Evolutionary conservation across 108 stramenopile species (phyloP).

Genomic region (Nitzschia palea): DNA sequence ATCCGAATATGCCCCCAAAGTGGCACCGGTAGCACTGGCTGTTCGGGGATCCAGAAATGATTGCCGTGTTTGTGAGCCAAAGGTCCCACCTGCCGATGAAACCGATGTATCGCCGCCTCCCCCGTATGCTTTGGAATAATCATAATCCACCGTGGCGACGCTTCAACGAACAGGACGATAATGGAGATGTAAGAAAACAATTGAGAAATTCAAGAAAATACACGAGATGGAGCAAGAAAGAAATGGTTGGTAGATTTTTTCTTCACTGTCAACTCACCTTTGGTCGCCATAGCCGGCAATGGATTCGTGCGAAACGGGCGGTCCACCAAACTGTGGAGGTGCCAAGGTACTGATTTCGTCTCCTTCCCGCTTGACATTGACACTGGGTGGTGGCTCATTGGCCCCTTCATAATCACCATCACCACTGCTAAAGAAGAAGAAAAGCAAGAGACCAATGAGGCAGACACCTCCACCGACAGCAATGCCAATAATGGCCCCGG

Average conservation of each 20-base stretch:
- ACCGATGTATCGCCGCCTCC: slow-evolving; percentile 62
- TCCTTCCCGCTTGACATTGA: slow-evolving; percentile 11
- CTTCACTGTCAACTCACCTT: too few species aligned
- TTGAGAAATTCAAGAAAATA: background rate
- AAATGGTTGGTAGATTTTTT: background rate
- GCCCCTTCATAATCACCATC: slow-evolving; percentile 27
- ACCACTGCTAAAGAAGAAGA: slow-evolving; percentile 15
- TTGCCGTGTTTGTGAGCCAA: slow-evolving; percentile 62
- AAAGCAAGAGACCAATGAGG: slow-evolving; percentile 25
- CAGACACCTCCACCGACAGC: slow-evolving; percentile 55
- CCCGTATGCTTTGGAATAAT: slow-evolving; percentile 85
- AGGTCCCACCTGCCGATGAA: slow-evolving; percentile 77
- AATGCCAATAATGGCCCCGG: slow-evolving; percentile 54
- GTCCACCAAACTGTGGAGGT: background rate
- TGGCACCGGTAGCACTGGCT: slow-evolving; percentile 50
- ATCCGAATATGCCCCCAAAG: slow-evolving; percentile 35
- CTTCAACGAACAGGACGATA: slow-evolving; percentile 40
- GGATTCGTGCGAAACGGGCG: slow-evolving; percentile 14
- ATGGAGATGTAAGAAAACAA: background rate
- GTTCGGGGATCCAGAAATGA: slow-evolving; percentile 38
- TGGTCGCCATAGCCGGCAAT: slow-evolving; percentile 56
- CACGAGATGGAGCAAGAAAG: background rate
- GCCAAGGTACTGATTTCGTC: slow-evolving; percentile 44
- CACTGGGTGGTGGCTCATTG: slow-evolving; percentile 15
- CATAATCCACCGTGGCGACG: slow-evolving; percentile 83